A percentile compares a stretch with the other conserved stretches of the same genome.
phyloP scores from a whole-genome alignment of 1,284 basidiomycete species.

The Trichosporon coremiiforme region DNA sequence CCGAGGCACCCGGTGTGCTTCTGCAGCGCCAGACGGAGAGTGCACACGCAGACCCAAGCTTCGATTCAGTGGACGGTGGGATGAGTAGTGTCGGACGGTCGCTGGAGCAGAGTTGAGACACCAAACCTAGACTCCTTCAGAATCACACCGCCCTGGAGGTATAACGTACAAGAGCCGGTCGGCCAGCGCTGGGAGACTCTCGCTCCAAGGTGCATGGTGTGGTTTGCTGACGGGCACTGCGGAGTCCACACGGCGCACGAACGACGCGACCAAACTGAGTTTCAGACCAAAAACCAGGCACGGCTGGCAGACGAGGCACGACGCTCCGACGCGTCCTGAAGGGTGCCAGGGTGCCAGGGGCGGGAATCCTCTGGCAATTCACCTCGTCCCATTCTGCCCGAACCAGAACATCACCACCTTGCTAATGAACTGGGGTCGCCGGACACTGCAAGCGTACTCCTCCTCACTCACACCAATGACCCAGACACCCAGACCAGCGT shows the following conservation, averaged over 20 bases:
- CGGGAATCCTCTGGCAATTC: conserved; percentile 18
- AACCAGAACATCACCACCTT: neutral
- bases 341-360: neutral
- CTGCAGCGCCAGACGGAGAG: neutral
- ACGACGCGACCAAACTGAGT: conserved; percentile 5
- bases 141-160: conserved; percentile 7
- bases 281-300: conserved; percentile 12
- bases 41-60: neutral
- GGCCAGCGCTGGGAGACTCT: neutral
- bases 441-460: neutral
- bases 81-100: neutral
- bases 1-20: neutral
- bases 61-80: neutral
- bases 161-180: neutral
- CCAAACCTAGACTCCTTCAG: conserved; percentile 4
- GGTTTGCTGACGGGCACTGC: neutral
- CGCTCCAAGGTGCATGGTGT: neutral
- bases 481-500: neutral
- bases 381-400: neutral
- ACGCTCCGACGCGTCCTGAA: neutral
- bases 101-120: neutral
- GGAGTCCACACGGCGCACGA: neutral
- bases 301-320: neutral
- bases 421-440: neutral
- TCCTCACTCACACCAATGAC: neutral